Evolutionary conservation across 169 alveolate species (phyloP), one percentile per base, ranked within the genome.

Genomic region (Eimeria maxima): DNA sequence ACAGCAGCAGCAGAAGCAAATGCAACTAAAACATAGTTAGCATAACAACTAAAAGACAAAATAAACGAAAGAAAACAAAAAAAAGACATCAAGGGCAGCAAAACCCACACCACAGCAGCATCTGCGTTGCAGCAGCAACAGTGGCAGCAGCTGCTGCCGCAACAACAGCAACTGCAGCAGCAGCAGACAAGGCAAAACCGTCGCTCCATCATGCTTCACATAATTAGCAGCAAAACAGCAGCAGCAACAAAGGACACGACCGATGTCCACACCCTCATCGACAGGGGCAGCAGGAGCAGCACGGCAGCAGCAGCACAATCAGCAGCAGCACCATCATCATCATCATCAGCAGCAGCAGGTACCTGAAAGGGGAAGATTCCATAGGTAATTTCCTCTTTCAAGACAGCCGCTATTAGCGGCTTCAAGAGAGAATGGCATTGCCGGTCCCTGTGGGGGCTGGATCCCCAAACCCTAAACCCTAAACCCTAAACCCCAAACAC

Each of bases 331-430:
- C 13, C 84, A 38, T 44, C 84, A 73, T 55, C 84, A 73, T 55
- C 44, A 73, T 55, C 84, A 73, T 55, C 84, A 73, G 55, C 84
- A 73, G 84, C 42, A n/a, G 84, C 84, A 73, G 42, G 16, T 73
- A 73, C 84, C 84, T 29, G 84, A 73, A 14, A 18, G 11, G 22
- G 11, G 55, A 38, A n/a, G 20, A 29, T 47, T 47, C 50, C 84
- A n/a, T 8, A 73, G 13, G 29, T 38, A 38, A 20, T 22, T 27
- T 20, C n/a, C 84, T 29, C 11, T 42, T 14, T 73, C 84, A 10
- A 42, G 20, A 29, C 24, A 73, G 20, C 84, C 84, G 16, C 84
- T 22, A 73, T 8, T 6, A 22, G 55, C 50, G 11, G 50, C 11
- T 55, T 38, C 18, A 20, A 10, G 22, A 11, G 38, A 7, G 84